Evolutionary conservation across 768 basidiomycete genomes (phyloP), one percentile per base, ranked within the genome.

Genomic region (Rossbeevera mucosa): DNA sequence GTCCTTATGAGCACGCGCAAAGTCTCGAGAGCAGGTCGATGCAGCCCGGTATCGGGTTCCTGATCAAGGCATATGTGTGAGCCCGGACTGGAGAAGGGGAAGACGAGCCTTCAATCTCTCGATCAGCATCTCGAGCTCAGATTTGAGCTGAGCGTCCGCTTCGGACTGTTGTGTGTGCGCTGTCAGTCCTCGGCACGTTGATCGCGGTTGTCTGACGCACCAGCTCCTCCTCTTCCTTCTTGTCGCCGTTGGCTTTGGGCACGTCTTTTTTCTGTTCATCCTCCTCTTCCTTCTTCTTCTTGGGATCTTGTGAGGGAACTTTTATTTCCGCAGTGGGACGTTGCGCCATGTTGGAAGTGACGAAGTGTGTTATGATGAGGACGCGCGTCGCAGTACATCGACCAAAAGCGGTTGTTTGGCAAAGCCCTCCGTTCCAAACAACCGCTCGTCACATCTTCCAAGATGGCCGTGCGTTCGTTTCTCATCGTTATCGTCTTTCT

Each of bases 101-200:
- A 42, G 16, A 33, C 79, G 51, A 61, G 94, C 95, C 78, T 90
- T 91, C 50, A 99, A 68, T 41, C 96, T 83, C 67, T 98, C 94
- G 25, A 95, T 84, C 22, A 98, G 80, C 94, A 99, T 93, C 68
- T 98, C 96, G 20, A 99, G 78, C 72, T 99, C 94, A 52, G 82
- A 86, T 72, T 90, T 91, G 53, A 99, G 81, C 64, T 94, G 90
- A 28, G 84, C 76, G 71, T 99, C 96, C 73, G 98, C 96, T 66
- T 99, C 96, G 24, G 90, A 93, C 94, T 94, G 52, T 3, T 7
- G 7, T 51, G 44, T 8, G 38, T 7, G 22, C 9, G 22, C 9
- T 28, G 4, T 68, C 42, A 59, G 51, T 50, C 43, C 42, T 31
- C 3, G 28, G 25, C 22, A 51, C 44, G 53, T 31, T 30, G 40